A percentile compares a stretch with the other conserved stretches of the same genome.
These are phyloP conservation scores for Syzygium jambos DNA, from an alignment of 345 rosid species.

Conservation along the genomic window DNA sequence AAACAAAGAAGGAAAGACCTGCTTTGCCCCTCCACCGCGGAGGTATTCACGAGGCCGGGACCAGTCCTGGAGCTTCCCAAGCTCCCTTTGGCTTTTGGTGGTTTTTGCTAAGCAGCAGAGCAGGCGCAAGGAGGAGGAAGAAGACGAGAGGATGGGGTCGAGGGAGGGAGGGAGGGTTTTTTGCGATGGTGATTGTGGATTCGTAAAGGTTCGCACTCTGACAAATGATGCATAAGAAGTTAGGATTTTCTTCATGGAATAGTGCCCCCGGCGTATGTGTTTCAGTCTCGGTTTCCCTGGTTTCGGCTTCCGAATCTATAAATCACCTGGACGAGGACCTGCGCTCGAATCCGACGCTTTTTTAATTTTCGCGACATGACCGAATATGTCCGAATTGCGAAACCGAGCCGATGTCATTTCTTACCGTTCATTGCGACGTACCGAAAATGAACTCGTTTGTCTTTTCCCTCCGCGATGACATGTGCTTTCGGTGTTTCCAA, in stretches of 20 bases:
- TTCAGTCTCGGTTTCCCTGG: too few species aligned
- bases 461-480: fast-evolving
- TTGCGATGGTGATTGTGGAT: too few species aligned
- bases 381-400: fast-evolving
- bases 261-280: too few species aligned
- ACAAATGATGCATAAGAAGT: too few species aligned
- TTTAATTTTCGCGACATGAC: too few species aligned
- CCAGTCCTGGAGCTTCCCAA: not conserved
- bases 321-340: too few species aligned
- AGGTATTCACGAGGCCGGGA: not conserved
- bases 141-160: not conserved
- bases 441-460: not conserved
- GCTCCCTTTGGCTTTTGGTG: not conserved
- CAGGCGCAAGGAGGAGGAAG: not conserved
- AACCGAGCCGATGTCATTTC: fast-evolving
- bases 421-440: fast-evolving
- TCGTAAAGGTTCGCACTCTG: too few species aligned
- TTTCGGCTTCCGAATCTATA: too few species aligned
- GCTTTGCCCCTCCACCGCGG: not conserved
- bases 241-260: too few species aligned
- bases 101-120: not conserved
- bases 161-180: too few species aligned
- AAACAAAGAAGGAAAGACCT: not conserved
- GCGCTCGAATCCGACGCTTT: fast-evolving
- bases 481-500: not conserved